Conservation (phyloP, 441 rosid species). For the Gossypium davidsonii region DNA sequence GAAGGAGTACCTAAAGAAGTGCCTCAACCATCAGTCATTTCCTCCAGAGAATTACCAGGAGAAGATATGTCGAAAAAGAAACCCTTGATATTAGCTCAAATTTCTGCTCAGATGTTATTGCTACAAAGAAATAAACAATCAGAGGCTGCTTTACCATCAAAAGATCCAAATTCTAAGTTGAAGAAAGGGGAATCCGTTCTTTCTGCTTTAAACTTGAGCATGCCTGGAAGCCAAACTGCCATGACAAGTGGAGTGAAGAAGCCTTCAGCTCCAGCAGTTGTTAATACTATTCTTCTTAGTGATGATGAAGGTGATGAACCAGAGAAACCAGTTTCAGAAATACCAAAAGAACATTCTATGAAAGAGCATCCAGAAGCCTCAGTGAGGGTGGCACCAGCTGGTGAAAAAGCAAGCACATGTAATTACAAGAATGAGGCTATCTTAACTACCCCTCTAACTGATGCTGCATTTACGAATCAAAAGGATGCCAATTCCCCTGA, state of each 20-base stretch:
- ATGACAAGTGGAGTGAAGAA: conserved; percentile 30
- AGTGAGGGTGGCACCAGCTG: conserved; percentile 28
- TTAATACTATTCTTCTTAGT: conserved; percentile 66
- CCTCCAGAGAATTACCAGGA: conserved; percentile 31
- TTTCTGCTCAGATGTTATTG: conserved; percentile 16
- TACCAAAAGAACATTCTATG: conserved; percentile 28
- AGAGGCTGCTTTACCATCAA: conserved; percentile 27
- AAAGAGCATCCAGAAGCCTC: conserved; percentile 28
- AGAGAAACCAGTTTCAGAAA: conserved; percentile 34
- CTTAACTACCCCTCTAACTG: conserved; percentile 26
- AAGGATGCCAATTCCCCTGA: conserved; percentile 31
- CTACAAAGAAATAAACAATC: conserved; percentile 29
- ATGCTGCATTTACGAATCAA: conserved; percentile 21
- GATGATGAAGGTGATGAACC: conserved; percentile 74
- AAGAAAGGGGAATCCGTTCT: conserved; percentile 23
- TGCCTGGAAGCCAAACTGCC: conserved; percentile 15
- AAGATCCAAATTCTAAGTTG: conserved; percentile 23
- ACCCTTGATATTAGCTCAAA: conserved; percentile 22
- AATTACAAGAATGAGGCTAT: conserved; percentile 26
- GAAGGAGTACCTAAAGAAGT: conserved; percentile 31
- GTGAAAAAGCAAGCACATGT: conserved; percentile 21
- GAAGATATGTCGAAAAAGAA: conserved; percentile 29
- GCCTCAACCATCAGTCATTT: conserved; percentile 31
- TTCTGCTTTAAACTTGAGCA: conserved; percentile 28
- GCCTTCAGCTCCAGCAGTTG: conserved; percentile 26